Base-by-base conservation (phyloP, 257 asterid genomes). In the Catharanthus roseus region DNA sequence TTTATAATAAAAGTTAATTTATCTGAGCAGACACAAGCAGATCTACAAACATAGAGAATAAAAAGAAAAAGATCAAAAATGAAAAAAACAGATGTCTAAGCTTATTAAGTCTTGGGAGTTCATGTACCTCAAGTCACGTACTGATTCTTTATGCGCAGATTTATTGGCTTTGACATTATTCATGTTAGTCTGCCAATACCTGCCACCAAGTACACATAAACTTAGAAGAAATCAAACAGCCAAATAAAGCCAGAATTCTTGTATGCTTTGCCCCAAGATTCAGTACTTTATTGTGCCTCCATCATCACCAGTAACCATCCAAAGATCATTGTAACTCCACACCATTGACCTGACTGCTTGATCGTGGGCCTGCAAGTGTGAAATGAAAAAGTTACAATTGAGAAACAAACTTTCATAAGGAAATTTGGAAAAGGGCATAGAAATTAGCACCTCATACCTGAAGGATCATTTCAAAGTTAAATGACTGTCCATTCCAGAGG, bases 291-390 rank as follows among this genome's bases (percentile, higher is more conserved):
- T 91, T 66, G 97, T 65, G 65, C 99, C 99, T 78, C 96, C 96
- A 81, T 95, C 99, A 82, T 95, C 99, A 66, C 99, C 99, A 44
- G 99, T 89, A 80, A 95, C 99, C 99, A 95, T 95, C 96, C 97
- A 95, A 82, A 88, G 92, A 85, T 91, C 99, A 29, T 91, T 95
- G 81, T 95, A 87, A 85, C 99, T 95, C 99, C 99, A 93, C 42
- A 93, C 81, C 99, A 93, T 93, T 73, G 99, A 89, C 79, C 99
- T 88, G 77, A 93, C 97, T 51, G 99, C 97, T 85, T 93, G 96
- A 71, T 93, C 99, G 80, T 91, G 99, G 79, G 99, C 99, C 99
- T 93, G 88, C 72, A 80, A 64, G 45, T 73, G n/a, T 6, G 47
- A 76, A 55, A 69, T 19, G 54, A 33, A 44, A 29, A 63, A 4